Evolutionary conservation across 2,329 filamentous ascomycete genomes (phyloP), one percentile per base, ranked within the genome.

Genomic region (Karstenula rhodostoma): DNA sequence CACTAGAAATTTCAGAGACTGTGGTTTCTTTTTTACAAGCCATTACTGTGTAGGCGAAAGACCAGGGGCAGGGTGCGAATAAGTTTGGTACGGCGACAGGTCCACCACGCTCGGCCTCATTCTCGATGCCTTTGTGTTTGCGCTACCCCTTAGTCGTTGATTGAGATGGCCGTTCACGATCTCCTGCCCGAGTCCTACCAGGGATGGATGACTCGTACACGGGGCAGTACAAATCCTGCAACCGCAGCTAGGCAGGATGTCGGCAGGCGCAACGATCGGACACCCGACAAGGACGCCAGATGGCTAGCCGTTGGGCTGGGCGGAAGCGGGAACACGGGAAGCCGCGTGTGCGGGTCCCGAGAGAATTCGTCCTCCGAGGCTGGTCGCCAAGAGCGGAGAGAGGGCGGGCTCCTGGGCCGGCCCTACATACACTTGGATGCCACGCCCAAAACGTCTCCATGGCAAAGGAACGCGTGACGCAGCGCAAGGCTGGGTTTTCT

Each of bases 261-360:
- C 56, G 56, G 56, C 27, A 52, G 15, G 29, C 42, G 37, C 56
- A 29, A 37, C 40, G 25, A 23, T 53, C 48, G 48, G 48, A 53
- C 19, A 47, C 44, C 52, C 52, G 46, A n/a, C n/a, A n/a, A 59
- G 52, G 19, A 19, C 25, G 57, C 29, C 29, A 33, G 42, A 42
- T 43, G 33, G 12, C 50, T 35, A 56, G 46, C 29, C 47, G 44
- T 48, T 52, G 47, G 44, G 35, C 23, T 22, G 37, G 37, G 37
- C 37, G 54, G 43, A 57, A 53, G 37, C 59, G 54, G 59, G 55
- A 46, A 32, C 25, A 32, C 59, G 47, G 54, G 23, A 25, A 37
- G 29, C 59, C 59, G 59, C 52, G 55, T 9, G 32, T 42, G 53
- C 54, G 55, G 49, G 55, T 54, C 54, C 53, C 55, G 54, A 50